Conservation (phyloP, 2,329 filamentous ascomycete species). For the Myriosclerotinia scirpicola region DNA sequence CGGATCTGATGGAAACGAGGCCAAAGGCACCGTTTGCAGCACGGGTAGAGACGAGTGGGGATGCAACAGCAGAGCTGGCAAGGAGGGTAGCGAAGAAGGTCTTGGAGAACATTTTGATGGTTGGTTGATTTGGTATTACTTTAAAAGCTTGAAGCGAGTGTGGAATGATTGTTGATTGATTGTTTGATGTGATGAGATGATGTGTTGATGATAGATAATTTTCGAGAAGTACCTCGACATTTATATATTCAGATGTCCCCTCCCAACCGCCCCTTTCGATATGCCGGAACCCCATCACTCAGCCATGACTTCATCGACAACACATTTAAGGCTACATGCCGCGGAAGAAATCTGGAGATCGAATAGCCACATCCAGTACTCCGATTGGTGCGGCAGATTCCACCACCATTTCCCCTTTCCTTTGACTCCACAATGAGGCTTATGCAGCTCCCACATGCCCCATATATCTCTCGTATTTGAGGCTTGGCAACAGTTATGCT, state of each 20-base stretch:
- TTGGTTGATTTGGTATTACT: constrained; percentile 3
- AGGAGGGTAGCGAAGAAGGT: constrained; percentile 23
- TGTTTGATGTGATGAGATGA: constrained; percentile 6
- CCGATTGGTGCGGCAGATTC: constrained; percentile 9
- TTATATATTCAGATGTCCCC: constrained; percentile 13
- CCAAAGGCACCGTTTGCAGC: background rate
- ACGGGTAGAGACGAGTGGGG: constrained; percentile 14
- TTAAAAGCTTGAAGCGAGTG: background rate
- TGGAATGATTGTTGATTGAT: background rate
- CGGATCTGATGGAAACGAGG: constrained; percentile 28
- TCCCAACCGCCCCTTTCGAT: background rate
- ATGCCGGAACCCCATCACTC: background rate
- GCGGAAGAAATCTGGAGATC: constrained; percentile 1
- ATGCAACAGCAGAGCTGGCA: constrained; percentile 22
- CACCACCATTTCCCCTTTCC: constrained; percentile 7
- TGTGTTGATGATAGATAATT: background rate
- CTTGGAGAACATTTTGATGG: constrained; percentile 26
- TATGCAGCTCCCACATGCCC: background rate
- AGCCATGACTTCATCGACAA: constrained; percentile 13
- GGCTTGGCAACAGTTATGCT: background rate
- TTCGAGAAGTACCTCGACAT: constrained; percentile 5
- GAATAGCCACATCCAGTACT: background rate
- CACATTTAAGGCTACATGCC: background rate
- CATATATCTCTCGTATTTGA: background rate
- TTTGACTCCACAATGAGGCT: constrained; percentile 6